Evolutionary conservation across 2,329 filamentous ascomycete genomes (phyloP).

Genomic region (Paraphoma chrysanthemicola): DNA sequence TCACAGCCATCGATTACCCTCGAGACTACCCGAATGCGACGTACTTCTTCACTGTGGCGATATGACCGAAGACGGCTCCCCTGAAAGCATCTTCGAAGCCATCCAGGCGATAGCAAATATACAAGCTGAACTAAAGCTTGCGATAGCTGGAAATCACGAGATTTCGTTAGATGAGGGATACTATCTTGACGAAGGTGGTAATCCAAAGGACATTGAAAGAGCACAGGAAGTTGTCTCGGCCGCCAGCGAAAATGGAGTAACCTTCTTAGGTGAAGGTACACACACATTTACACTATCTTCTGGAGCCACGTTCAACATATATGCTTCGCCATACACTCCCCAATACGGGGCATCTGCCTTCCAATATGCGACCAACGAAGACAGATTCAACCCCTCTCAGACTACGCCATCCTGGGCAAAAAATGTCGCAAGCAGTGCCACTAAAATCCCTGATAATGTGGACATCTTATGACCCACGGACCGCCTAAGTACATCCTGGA

Average conservation of each 20-base stretch:
- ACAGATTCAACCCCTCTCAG: slow-evolving; percentile 57
- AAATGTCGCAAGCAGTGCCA: slow-evolving; percentile 22
- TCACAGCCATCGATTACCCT: slow-evolving; percentile 28
- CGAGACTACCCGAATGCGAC: slow-evolving; percentile 57
- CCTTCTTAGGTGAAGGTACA: slow-evolving; percentile 61
- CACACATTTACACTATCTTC: slow-evolving; percentile 55
- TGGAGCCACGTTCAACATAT: slow-evolving; percentile 58
- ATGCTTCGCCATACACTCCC: slow-evolving; percentile 60
- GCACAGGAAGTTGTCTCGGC: slow-evolving; percentile 36
- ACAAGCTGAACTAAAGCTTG: slow-evolving; percentile 62
- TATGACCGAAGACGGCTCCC: slow-evolving; percentile 58
- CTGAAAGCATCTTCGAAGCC: slow-evolving; percentile 54
- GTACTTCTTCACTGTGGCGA: slow-evolving; percentile 66
- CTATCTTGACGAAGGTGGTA: slow-evolving; percentile 39
- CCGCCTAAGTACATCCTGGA: slow-evolving; percentile 63
- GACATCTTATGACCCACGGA: slow-evolving; percentile 68
- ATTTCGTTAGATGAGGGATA: slow-evolving; percentile 59
- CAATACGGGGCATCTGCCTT: slow-evolving; percentile 63
- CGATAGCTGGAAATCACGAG: slow-evolving; percentile 70
- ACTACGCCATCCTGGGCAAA: slow-evolving; percentile 23
- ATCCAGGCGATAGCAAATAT: slow-evolving; percentile 55
- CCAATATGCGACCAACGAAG: slow-evolving; percentile 55
- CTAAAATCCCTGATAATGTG: slow-evolving; percentile 45
- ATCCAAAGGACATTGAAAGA: slow-evolving; percentile 8
- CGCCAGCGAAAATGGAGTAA: slow-evolving; percentile 54